Conservation (phyloP, 176 grass and related monocot species). For the Carex kokanica region DNA sequence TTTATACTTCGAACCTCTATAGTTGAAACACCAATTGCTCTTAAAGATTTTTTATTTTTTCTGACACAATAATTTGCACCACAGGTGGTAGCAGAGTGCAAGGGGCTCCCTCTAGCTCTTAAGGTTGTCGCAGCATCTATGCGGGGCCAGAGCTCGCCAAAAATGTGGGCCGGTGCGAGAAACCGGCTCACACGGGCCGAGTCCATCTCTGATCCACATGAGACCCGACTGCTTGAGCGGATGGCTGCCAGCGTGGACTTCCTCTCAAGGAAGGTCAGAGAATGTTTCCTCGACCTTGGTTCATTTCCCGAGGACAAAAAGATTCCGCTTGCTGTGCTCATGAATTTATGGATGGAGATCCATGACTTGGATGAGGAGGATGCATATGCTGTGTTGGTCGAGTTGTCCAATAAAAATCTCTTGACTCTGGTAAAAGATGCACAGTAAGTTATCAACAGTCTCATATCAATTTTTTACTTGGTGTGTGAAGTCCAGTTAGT, state of each 20-base stretch:
- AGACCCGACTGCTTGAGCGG: constrained; percentile 74
- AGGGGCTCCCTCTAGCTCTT: constrained; percentile 88
- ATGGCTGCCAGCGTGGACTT: constrained; percentile 82
- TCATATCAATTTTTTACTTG: background rate
- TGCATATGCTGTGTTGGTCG: constrained; percentile 80
- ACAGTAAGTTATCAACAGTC: constrained; percentile 50
- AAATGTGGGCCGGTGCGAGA: constrained; percentile 91
- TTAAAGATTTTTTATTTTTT: background rate
- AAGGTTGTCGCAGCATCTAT: constrained; percentile 85
- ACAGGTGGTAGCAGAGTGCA: constrained; percentile 78
- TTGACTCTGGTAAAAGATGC: constrained; percentile 90
- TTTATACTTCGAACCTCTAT: background rate
- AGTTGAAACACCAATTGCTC: background rate
- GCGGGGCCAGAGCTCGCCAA: constrained; percentile 64
- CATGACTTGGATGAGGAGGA: constrained; percentile 89
- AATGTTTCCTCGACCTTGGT: constrained; percentile 95
- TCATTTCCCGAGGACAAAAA: constrained; percentile 98
- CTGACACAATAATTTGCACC: constrained; percentile 3
- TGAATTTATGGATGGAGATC: constrained; percentile 96
- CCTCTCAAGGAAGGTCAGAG: constrained; percentile 58
- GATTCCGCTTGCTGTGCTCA: constrained; percentile 84
- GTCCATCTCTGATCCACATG: constrained; percentile 77
- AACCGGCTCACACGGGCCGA: constrained; percentile 83
- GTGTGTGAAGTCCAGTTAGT: background rate
- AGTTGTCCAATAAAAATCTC: constrained; percentile 81